Base-by-base conservation (phyloP, 2,329 filamentous ascomycete genomes). In the Ambrosiella cleistominuta region DNA sequence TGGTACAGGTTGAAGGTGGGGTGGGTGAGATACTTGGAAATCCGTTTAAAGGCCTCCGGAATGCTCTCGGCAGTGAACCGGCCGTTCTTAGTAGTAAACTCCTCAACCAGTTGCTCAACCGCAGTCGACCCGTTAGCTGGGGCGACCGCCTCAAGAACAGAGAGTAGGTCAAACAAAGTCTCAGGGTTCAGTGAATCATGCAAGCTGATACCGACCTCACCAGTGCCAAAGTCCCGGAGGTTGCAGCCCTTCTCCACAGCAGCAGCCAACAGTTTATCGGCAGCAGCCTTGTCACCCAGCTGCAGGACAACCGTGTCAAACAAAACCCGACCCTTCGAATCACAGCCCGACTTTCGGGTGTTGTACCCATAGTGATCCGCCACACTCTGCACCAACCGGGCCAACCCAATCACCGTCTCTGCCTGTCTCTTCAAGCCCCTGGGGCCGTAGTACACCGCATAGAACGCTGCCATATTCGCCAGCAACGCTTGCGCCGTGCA, bases 381-480 rank as follows among this genome's bases (percentile, higher is more conserved):
- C 35, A 80, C 79, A 56, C 78, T 74, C 66, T 88, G 82, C 12
- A 94, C 68, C 39, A 85, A 75, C 62, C 82, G 78, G 35, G 88
- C 81, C 66, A 83, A 82, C 36, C 82, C 79, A 64, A 88, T 80
- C 63, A 86, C 79, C 63, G 83, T 81, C 68, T 90, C 79, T 0
- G 91, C 90, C 67, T 96, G 96, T 12, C 81, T 78, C 70, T 82
- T 88, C 55, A 97, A 73, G 15, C 90, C 89, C 57, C 81, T 71
- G 0, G 91, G 91, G 2, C 91, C 91, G 68, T 97, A 91, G 70
- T 96, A 97, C 57, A 96, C 77, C 56, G 89, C 90, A 67, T 95
- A 97, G 73, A 96, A 85, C 57, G 90, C 88, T 64, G 82, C 91
- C 88, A 96, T 96, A 70, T 97, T 97, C 42, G 91, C 91, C 56